Percentiles rank a stretch among this genome's conserved stretches.
phyloP scores from a whole-genome alignment of 345 rosid genomes.

The Euphorbia pulcherrima region DNA sequence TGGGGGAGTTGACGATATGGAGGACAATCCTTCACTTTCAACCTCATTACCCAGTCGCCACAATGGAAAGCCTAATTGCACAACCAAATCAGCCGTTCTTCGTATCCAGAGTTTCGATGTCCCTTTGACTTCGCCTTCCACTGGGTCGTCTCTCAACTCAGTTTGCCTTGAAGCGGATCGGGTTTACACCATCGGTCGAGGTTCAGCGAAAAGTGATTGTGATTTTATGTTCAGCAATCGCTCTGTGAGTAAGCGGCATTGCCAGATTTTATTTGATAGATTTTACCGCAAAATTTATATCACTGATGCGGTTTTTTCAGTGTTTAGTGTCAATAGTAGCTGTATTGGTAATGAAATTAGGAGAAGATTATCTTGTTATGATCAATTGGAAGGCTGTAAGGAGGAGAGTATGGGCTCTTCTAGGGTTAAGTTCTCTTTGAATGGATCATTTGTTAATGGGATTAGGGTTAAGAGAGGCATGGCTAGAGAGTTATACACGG shows the following conservation, averaged over 20 bases:
- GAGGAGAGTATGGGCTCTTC: constrained; percentile 18
- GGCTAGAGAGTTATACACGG: constrained; percentile 44
- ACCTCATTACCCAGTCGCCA: constrained; percentile 13
- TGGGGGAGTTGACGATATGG: constrained; percentile 9
- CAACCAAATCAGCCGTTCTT: constrained; percentile 39
- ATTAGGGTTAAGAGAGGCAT: constrained; percentile 36
- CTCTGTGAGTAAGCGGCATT: constrained; percentile 65
- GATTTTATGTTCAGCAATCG: constrained; percentile 45
- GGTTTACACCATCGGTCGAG: constrained; percentile 61
- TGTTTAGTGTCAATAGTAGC: constrained; percentile 13
- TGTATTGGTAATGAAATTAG: constrained; percentile 39
- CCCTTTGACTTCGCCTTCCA: constrained; percentile 46
- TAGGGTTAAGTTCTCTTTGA: constrained; percentile 38
- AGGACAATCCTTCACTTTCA: not conserved
- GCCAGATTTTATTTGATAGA: constrained; percentile 61
- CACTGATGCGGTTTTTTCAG: constrained; percentile 45
- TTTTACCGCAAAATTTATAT: constrained; percentile 44
- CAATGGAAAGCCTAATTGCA: constrained; percentile 26
- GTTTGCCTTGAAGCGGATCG: constrained; percentile 48
- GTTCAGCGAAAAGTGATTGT: constrained; percentile 42
- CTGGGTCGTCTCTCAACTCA: constrained; percentile 38
- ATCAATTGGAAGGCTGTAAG: constrained; percentile 31
- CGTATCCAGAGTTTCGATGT: constrained; percentile 40
- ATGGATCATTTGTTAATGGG: constrained; percentile 70
- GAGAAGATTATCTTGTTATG: constrained; percentile 29